phyloP scores from a whole-genome alignment of 192 early-diverging fungal species.

The Backusella macrospora region DNA sequence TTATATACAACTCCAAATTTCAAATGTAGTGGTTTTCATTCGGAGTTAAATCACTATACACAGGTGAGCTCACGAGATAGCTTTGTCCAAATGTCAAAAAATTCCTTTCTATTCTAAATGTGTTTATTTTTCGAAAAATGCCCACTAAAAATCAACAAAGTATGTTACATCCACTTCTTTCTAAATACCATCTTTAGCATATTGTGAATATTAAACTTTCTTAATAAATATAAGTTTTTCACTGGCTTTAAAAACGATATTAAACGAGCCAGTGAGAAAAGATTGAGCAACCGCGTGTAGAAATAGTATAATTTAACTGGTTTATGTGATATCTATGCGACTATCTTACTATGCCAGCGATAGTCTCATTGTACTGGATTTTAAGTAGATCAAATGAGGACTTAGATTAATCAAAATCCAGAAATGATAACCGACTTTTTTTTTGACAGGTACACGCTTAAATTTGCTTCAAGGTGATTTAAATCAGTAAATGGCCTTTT shows the following conservation, averaged over 20 bases:
- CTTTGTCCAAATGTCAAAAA: constrained; percentile 9
- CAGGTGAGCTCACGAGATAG: neutral
- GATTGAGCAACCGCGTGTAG: constrained; percentile 11
- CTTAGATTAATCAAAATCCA: neutral
- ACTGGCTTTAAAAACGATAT: neutral
- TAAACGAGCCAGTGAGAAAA: neutral
- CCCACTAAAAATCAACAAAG: neutral
- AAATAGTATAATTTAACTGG: constrained; percentile 2
- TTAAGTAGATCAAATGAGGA: neutral
- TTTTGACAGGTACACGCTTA: constrained; percentile 3
- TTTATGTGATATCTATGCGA: neutral
- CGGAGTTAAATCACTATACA: neutral
- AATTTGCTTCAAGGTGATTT: neutral
- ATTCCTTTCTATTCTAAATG: neutral
- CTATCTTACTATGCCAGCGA: neutral
- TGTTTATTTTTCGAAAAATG: neutral
- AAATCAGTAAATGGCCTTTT: neutral
- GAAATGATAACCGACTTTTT: neutral
- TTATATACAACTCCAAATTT: constrained; percentile 6
- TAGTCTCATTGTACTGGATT: neutral
- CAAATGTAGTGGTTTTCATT: constrained; percentile 11
- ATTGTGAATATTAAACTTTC: neutral
- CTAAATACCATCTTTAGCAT: neutral
- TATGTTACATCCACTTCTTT: neutral
- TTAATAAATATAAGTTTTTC: neutral